Percentiles rank a stretch among this genome's conserved stretches.
These are phyloP conservation scores for Grammothele lineata DNA, from an alignment of 768 basidiomycete genomes.

Conservation along the genomic window DNA sequence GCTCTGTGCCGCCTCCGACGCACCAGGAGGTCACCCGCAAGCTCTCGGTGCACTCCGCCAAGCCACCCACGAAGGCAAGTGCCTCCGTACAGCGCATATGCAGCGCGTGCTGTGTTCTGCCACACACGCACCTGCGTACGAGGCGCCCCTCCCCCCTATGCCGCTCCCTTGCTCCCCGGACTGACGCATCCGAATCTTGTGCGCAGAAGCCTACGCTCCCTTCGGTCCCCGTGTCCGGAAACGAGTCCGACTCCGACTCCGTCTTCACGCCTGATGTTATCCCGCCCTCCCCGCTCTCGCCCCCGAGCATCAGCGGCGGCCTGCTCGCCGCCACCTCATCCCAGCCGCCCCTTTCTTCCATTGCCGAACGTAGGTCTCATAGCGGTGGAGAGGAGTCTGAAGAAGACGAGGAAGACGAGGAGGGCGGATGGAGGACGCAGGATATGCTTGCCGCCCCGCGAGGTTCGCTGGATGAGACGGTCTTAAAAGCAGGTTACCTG, in stretches of 20 bases:
- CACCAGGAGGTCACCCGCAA: constrained; percentile 86
- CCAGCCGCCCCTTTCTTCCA: constrained; percentile 59
- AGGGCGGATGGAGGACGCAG: constrained; percentile 59
- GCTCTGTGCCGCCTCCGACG: constrained; percentile 61
- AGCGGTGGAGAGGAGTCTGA: constrained; percentile 77
- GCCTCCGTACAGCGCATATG: no score
- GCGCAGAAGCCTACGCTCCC: constrained; percentile 28
- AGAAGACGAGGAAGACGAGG: constrained; percentile 66
- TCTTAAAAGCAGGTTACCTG: constrained; percentile 83
- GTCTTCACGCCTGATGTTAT: constrained; percentile 49
- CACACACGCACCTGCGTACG: background rate
- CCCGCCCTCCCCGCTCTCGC: constrained; percentile 33
- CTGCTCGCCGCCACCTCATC: constrained; percentile 29
- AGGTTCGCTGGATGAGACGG: constrained; percentile 57
- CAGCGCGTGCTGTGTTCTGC: no score
- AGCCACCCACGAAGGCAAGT: constrained; percentile 32
- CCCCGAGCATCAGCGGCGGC: constrained; percentile 22
- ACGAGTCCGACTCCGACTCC: constrained; percentile 86
- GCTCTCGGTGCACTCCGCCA: constrained; percentile 66
- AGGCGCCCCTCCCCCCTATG: no score
- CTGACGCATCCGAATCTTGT: constrained; percentile 5
- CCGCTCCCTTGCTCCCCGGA: background rate
- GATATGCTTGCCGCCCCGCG: constrained; percentile 39
- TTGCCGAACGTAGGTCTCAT: constrained; percentile 66
- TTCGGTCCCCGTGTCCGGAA: constrained; percentile 52